A percentile compares a stretch with the other conserved stretches of the same genome.
Evolutionary conservation across 2,329 filamentous ascomycete species (phyloP).

Genomic region (Ambrosiella beaveri): DNA sequence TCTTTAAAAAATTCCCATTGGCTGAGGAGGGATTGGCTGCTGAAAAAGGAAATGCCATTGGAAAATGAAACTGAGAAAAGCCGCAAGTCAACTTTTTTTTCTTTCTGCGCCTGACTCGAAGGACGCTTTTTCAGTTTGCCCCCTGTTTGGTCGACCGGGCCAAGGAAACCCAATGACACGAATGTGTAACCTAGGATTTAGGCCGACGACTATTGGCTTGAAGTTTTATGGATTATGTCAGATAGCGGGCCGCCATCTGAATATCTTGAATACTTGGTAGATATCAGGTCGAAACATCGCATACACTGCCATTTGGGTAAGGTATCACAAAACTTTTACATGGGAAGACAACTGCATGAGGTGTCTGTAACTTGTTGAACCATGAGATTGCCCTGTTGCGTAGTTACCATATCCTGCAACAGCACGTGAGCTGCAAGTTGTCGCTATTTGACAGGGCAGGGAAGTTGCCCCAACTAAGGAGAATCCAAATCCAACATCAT

Average conservation of each 20-base stretch:
- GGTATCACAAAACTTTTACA: too few relatives aligned
- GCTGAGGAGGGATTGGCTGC: slow-evolving; percentile 3
- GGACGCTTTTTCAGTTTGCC: neutral
- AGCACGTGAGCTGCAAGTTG: neutral
- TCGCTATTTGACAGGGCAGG: neutral
- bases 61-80: neutral
- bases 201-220: neutral
- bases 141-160: neutral
- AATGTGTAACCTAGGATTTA: neutral
- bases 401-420: neutral
- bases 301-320: too few relatives aligned
- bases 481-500: neutral
- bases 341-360: too few relatives aligned
- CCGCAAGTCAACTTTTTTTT: neutral
- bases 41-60: slow-evolving; percentile 13
- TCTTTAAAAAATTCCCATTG: neutral
- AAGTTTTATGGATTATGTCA: neutral
- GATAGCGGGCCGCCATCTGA: too few relatives aligned
- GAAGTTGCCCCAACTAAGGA: neutral
- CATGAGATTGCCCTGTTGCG: neutral
- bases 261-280: too few relatives aligned
- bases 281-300: too few relatives aligned
- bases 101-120: neutral
- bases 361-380: too few relatives aligned
- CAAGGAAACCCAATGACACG: neutral